Conservation (phyloP, 2,329 filamentous ascomycete genomes). For the Claviceps pazoutovae region DNA sequence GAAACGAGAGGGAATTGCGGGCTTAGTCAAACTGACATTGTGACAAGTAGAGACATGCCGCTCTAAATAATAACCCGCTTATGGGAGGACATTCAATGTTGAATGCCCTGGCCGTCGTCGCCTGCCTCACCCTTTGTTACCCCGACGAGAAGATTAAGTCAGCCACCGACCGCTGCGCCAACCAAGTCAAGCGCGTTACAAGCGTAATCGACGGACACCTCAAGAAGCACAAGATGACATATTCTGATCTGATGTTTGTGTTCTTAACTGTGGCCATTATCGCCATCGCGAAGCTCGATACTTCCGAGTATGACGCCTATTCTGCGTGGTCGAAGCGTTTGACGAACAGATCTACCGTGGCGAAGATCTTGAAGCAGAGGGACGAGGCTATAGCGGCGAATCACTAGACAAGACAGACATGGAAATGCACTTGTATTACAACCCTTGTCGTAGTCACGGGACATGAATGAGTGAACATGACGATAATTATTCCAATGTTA, state of each 20-base stretch:
- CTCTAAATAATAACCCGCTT: background rate
- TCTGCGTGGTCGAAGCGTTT: slow-evolving; percentile 4
- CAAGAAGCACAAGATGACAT: slow-evolving; percentile 10
- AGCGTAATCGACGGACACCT: slow-evolving; percentile 14
- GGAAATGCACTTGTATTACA: too few species aligned
- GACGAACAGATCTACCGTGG: background rate
- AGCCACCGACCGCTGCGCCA: slow-evolving; percentile 16
- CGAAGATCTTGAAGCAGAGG: slow-evolving; percentile 3
- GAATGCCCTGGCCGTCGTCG: slow-evolving; percentile 12
- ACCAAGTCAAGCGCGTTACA: slow-evolving; percentile 15
- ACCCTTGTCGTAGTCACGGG: too few species aligned
- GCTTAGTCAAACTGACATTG: too few species aligned
- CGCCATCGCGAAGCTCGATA: background rate
- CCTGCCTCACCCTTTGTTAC: slow-evolving; percentile 11
- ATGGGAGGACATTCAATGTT: slow-evolving; percentile 9
- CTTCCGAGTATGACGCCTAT: background rate
- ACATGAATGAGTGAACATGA: too few species aligned
- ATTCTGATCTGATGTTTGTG: slow-evolving; percentile 14
- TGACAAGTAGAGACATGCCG: too few species aligned
- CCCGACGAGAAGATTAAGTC: slow-evolving; percentile 13
- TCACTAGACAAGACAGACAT: background rate
- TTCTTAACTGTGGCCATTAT: slow-evolving; percentile 6
- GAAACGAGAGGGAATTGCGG: too few species aligned
- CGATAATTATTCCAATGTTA: background rate
- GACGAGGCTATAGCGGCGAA: background rate